Base-by-base conservation (phyloP, 495 filamentous ascomycete genomes). In the Usnea hakonensis region DNA sequence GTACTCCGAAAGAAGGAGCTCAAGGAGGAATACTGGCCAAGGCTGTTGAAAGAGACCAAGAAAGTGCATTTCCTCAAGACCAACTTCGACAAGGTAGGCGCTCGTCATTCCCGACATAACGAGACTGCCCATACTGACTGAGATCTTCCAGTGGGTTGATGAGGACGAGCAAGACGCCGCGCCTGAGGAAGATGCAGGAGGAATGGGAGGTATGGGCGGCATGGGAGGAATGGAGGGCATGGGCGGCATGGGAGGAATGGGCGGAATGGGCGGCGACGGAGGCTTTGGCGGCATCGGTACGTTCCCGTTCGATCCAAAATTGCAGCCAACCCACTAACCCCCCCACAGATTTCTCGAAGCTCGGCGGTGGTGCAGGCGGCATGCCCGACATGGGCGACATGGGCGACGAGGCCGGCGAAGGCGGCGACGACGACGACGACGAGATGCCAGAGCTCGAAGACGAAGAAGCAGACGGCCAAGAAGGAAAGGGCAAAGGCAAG, bases 61-160 rank as follows among this genome's bases (percentile, higher is more conserved):
- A 96, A 90, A 82, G 72, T 87, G 57, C 94, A 97, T 79, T 98
- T 94, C 85, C 75, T 98, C 70, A 97, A 96, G 90, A 98, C 94
- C 68, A 87, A 98, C 75, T 98, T 98, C 70, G 90, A 97, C 77
- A 97, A 97, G 85, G 87, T 90, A 76, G 61, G 79, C 73, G 40
- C 7, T 33, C 40, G 19, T 48, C 59, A 16, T 10, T 55, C 4
- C n/a, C 23, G 19, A 19, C 13, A 7, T 7, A 13, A 17, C 10
- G n/a, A 17, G 21, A 23, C 23, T 3, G 1, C 10, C 21, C 44
- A 0, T 11, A n/a, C 52, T 62, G 53, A 62, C 50, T 17, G 10
- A 32, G 13, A 17, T 35, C 0, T 35, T 55, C 1, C 64, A 90
- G 91, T 98, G 95, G 95, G 91, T 98, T 67, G 95, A 97, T 74